Conservation (phyloP, 345 rosid genomes). For the Arabidopsis suecica region DNA sequence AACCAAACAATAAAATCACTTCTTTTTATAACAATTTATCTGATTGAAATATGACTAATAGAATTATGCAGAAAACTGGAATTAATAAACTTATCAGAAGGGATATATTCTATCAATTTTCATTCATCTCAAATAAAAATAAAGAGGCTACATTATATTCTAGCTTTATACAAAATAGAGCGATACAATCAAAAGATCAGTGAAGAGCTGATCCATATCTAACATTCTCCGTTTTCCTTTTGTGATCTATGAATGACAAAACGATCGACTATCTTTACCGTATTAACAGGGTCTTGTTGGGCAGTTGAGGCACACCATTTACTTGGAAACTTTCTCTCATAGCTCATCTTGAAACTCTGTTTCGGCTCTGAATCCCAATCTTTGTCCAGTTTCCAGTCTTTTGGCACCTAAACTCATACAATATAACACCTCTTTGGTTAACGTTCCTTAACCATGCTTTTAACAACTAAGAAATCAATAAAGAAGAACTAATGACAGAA, state of each 20-base stretch:
- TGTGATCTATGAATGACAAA: slow-evolving; percentile 58
- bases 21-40: not conserved
- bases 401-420: slow-evolving; percentile 68
- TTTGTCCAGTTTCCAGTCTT: slow-evolving; percentile 88
- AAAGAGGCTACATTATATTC: slow-evolving; percentile 33
- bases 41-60: not conserved
- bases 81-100: not conserved
- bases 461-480: slow-evolving; percentile 12
- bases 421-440: slow-evolving; percentile 11
- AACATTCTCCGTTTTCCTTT: slow-evolving; percentile 48
- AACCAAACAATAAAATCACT: slow-evolving; percentile 28
- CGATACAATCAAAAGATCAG: slow-evolving; percentile 45
- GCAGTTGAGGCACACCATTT: slow-evolving; percentile 75
- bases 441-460: slow-evolving; percentile 1
- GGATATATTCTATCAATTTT: slow-evolving; percentile 17
- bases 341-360: slow-evolving; percentile 61
- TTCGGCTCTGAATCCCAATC: slow-evolving; percentile 76
- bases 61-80: slow-evolving; percentile 10
- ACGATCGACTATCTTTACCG: slow-evolving; percentile 76
- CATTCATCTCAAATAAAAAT: slow-evolving; percentile 28
- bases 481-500: not conserved
- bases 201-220: slow-evolving; percentile 42
- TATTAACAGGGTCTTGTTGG: slow-evolving; percentile 71
- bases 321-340: slow-evolving; percentile 68
- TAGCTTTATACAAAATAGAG: slow-evolving; percentile 37